Evolutionary conservation across 306 rosid species (phyloP), one percentile per base, ranked within the genome.

Genomic region (Potentilla sterilis): DNA sequence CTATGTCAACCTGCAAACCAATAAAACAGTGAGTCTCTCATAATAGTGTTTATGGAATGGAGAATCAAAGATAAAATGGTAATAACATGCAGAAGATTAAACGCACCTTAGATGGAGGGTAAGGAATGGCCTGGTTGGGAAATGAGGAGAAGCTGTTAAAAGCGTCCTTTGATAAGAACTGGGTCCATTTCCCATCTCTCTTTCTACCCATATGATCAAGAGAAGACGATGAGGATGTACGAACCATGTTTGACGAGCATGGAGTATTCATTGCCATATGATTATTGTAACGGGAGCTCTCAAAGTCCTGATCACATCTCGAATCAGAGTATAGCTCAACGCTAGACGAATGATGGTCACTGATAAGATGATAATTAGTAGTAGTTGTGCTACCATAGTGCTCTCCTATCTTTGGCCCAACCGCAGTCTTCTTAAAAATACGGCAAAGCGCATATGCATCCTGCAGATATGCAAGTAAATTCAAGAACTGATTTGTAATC

Each of bases 391-490:
- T 80, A 12, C 70, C 91, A 70, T 82, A 88, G 16, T 82, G 87
- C 9, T 85, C 96, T 32, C 71, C 97, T 35, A 85, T 80, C 81
- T 89, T 94, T 38, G 94, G 94, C 2, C 78, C 77, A 40, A 83
- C 75, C n/a, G 89, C 32, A 35, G 72, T 91, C 82, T 94, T 94
- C 88, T 94, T 94, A 72, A 91, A 82, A 67, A 94, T 83, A 28
- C 98, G 96, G 55, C 98, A 91, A 37, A 94, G 88, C 1, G 98
- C 94, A 82, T 94, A 94, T 0, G 95, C 97, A 80, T 94, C 98
- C 98, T 94, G 84, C 49, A 48, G 22, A 42, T 9, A 64, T 58
- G 55, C 3, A 40, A 22, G 64, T 15, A 13, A 59, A 59, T 28
- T 59, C 63, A 24, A 4, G 5, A 58, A 24, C 11, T 57, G 0